phyloP scores from a whole-genome alignment of 495 filamentous ascomycete genomes.

The Neurospora africana region DNA sequence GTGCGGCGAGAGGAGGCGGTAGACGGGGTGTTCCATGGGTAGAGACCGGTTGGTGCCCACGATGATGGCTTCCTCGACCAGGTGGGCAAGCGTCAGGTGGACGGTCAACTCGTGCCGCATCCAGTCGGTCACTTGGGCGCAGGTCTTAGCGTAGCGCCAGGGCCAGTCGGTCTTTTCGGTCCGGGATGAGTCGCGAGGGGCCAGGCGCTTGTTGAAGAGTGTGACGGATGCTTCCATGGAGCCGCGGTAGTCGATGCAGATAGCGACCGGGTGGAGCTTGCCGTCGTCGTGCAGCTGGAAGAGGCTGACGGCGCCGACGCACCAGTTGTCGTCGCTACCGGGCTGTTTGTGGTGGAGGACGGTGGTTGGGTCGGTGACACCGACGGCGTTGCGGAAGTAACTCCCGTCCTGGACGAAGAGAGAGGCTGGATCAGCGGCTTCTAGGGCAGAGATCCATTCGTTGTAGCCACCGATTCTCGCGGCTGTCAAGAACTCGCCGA shows the following conservation, averaged over 20 bases:
- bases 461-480: slow-evolving; percentile 20
- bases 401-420: slow-evolving; percentile 38
- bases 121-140: slow-evolving; percentile 40
- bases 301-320: slow-evolving; percentile 32
- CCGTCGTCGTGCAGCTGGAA: slow-evolving; percentile 35
- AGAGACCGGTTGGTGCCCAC: slow-evolving; percentile 33
- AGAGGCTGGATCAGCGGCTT: slow-evolving; percentile 17
- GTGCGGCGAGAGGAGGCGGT: slow-evolving; percentile 32
- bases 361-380: slow-evolving; percentile 10
- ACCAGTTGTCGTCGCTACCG: slow-evolving; percentile 18
- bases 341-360: slow-evolving; percentile 12
- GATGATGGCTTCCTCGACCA: slow-evolving; percentile 40
- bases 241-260: slow-evolving; percentile 34
- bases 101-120: slow-evolving; percentile 35
- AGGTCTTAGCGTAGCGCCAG: slow-evolving; percentile 44
- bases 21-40: slow-evolving; percentile 29
- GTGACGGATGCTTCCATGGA: slow-evolving; percentile 31
- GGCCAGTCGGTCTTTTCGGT: slow-evolving; percentile 37
- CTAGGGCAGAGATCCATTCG: slow-evolving; percentile 17
- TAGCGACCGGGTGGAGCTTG: slow-evolving; percentile 37
- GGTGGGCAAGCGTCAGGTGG: slow-evolving; percentile 36
- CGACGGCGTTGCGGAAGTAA: slow-evolving; percentile 34
- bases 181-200: slow-evolving; percentile 14
- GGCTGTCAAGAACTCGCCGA: slow-evolving; percentile 24
- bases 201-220: slow-evolving; percentile 36